Percentiles rank a stretch among this genome's conserved stretches.
phyloP scores from a whole-genome alignment of 768 basidiomycete genomes.

The Lentinula boryana region DNA sequence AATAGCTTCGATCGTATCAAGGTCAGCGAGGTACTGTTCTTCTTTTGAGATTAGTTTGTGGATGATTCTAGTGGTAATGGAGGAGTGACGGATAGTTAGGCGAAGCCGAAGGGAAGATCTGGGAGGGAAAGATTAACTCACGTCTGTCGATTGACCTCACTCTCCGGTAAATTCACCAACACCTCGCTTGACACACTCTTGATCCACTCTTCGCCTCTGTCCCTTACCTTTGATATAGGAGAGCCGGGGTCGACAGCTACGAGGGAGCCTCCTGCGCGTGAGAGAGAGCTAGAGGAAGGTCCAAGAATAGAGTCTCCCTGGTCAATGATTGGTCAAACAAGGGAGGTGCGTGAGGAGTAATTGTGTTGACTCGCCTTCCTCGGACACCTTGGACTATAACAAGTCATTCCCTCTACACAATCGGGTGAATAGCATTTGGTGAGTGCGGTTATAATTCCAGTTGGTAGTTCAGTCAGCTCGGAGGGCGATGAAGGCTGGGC shows the following conservation, averaged over 20 bases:
- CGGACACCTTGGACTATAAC: constrained; percentile 82
- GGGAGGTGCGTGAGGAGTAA: not conserved
- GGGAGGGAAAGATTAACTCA: constrained; percentile 16
- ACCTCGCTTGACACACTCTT: constrained; percentile 37
- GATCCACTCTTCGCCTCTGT: constrained; percentile 31
- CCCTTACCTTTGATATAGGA: not conserved
- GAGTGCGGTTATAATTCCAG: constrained; percentile 83
- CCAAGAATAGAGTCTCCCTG: constrained; percentile 26
- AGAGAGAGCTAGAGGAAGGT: constrained; percentile 9
- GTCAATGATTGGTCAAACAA: constrained; percentile 3
- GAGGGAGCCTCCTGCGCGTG: not conserved
- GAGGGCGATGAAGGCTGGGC: too few relatives aligned
- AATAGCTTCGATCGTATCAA: constrained; percentile 75
- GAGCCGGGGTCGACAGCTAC: not conserved
- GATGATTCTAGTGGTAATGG: not conserved
- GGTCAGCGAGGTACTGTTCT: constrained; percentile 83
- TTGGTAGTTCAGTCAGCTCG: constrained; percentile 58
- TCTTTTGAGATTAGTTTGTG: constrained; percentile 86
- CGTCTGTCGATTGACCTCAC: constrained; percentile 82
- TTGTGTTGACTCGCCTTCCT: constrained; percentile 22
- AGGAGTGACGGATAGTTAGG: not conserved
- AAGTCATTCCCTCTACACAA: constrained; percentile 74
- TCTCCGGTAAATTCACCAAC: constrained; percentile 50
- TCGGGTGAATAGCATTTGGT: constrained; percentile 88
- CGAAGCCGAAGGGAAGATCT: too few relatives aligned